A percentile compares a stretch with the other conserved stretches of the same genome.
Conservation (phyloP, 1,139 yeast species). For the Pichia sp. region DNA sequence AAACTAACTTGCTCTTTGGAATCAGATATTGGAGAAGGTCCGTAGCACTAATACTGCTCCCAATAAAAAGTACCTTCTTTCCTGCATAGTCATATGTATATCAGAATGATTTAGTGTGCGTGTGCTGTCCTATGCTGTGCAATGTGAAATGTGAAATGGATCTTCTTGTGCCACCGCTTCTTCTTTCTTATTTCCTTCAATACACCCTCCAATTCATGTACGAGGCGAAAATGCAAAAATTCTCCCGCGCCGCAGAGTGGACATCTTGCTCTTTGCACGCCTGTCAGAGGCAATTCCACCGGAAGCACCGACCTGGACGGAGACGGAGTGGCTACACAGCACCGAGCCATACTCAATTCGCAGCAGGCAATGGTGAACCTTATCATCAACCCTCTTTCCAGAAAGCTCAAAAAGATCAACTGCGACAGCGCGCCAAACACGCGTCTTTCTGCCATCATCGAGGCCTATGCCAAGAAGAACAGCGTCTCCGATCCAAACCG, state of each 20-base stretch:
- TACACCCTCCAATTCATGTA: not conserved
- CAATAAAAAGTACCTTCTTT: conserved; percentile 46
- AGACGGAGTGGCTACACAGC: not conserved
- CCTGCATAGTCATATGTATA: conserved; percentile 32
- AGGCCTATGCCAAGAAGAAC: conserved; percentile 41
- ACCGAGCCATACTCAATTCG: too few species aligned
- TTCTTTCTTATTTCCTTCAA: not conserved
- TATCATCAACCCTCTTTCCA: conserved; percentile 30
- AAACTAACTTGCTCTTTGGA: conserved; percentile 33
- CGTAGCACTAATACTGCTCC: conserved; percentile 48
- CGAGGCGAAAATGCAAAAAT: not conserved
- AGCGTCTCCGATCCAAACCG: conserved; percentile 40
- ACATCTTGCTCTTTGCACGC: not conserved
- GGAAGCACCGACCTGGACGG: too few species aligned
- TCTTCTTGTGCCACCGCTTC: not conserved
- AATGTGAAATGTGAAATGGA: not conserved
- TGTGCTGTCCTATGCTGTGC: conserved; percentile 2
- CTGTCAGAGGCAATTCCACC: not conserved
- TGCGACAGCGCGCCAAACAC: conserved; percentile 35
- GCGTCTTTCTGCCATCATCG: conserved; percentile 29
- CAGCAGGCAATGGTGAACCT: conserved; percentile 27
- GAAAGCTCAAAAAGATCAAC: conserved; percentile 30
- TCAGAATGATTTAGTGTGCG: conserved; percentile 44
- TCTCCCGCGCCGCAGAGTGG: not conserved
- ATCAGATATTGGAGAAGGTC: conserved; percentile 49